Percentiles rank a stretch among this genome's conserved stretches.
Evolutionary conservation across 2,329 filamentous ascomycete species (phyloP).

Genomic region (Trichophyton schoenleinii): DNA sequence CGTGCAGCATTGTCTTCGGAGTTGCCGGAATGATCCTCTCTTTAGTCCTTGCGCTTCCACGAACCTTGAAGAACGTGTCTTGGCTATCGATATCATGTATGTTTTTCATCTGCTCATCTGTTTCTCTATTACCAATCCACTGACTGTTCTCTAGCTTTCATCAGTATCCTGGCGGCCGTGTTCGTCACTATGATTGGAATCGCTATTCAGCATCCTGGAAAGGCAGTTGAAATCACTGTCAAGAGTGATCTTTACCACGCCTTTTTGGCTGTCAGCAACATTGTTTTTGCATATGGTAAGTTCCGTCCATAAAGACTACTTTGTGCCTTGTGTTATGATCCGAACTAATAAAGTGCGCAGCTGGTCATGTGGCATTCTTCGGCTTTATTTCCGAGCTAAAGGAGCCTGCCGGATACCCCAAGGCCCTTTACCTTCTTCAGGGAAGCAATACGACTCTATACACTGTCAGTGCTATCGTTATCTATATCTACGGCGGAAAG

Average conservation of each 20-base stretch:
- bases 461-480: conserved; percentile 51
- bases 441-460: conserved; percentile 49
- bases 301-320: conserved; percentile 6
- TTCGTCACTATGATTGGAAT: conserved; percentile 55
- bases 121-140: conserved; percentile 10
- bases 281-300: conserved; percentile 55
- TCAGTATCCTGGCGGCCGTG: conserved; percentile 52
- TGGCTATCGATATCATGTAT: conserved; percentile 49
- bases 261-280: conserved; percentile 53
- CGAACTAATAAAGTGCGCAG: conserved; percentile 13
- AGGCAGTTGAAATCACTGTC: conserved; percentile 26
- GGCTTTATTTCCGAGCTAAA: conserved; percentile 53
- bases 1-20: conserved; percentile 53
- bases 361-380: conserved; percentile 57
- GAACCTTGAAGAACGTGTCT: conserved; percentile 51
- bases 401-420: conserved; percentile 47
- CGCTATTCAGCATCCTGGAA: conserved; percentile 38
- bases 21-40: conserved; percentile 48
- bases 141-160: conserved; percentile 37
- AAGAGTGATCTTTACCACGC: conserved; percentile 39
- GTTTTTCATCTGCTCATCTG: conserved; percentile 2
- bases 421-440: conserved; percentile 51
- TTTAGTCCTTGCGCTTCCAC: conserved; percentile 46
- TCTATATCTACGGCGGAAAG: conserved; percentile 54
- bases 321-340: not conserved